These are phyloP conservation scores for Penicillium verrucosum DNA, from an alignment of 2,329 filamentous ascomycete species.

Conservation along the genomic window DNA sequence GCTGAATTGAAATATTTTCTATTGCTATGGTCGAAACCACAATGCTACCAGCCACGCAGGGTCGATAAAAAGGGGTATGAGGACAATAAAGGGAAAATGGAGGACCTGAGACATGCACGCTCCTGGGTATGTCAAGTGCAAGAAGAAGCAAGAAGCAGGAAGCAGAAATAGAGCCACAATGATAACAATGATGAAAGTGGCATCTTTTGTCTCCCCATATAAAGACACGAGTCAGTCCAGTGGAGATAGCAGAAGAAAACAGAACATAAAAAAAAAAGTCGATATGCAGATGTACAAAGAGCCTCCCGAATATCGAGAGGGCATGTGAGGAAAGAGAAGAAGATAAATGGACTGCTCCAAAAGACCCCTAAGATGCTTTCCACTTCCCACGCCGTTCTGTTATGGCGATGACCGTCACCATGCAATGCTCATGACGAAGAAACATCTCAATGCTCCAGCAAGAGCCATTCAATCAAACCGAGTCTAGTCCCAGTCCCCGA, in stretches of 20 bases:
- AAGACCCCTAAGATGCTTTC: conserved; percentile 30
- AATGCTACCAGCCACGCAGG: conserved; percentile 8
- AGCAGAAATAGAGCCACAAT: conserved; percentile 10
- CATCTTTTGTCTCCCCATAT: neutral
- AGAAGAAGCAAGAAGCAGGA: conserved; percentile 13
- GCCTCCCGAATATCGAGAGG: conserved; percentile 4
- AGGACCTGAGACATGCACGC: conserved; percentile 22
- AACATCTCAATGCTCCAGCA: conserved; percentile 33
- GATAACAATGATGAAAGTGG: neutral
- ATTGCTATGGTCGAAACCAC: conserved; percentile 9
- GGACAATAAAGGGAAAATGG: conserved; percentile 7
- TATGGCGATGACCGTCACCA: conserved; percentile 29
- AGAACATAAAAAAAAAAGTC: conserved; percentile 16
- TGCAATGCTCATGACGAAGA: conserved; percentile 29
- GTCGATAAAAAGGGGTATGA: conserved; percentile 11
- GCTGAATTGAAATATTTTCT: conserved; percentile 5
- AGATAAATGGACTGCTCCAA: conserved; percentile 29
- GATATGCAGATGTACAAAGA: conserved; percentile 14
- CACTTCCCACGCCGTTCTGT: conserved; percentile 29
- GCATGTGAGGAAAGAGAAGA: conserved; percentile 8
- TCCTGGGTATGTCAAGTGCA: conserved; percentile 20
- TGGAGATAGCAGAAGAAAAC: conserved; percentile 12
- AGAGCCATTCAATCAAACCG: conserved; percentile 33
- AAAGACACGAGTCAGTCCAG: conserved; percentile 14
- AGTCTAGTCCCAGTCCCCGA: conserved; percentile 36